Conservation (phyloP, 768 basidiomycete genomes). For the Suillus variegatus region DNA sequence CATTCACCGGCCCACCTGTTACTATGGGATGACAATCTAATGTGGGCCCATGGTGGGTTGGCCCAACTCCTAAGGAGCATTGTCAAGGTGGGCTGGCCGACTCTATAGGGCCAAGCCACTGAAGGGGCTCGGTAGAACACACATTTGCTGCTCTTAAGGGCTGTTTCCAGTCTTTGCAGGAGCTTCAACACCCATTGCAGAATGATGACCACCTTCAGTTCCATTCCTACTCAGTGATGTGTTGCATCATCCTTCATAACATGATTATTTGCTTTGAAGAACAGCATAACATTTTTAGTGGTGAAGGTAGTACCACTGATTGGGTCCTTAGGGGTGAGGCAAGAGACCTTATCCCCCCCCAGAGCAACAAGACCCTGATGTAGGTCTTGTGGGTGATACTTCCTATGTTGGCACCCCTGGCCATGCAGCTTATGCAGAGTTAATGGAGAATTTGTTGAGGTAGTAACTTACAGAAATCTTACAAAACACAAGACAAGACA, state of each 20-base stretch:
- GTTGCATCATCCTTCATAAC: conserved; percentile 8
- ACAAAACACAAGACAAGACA: background rate
- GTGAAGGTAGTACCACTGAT: background rate
- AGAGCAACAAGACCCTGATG: background rate
- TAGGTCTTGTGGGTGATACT: background rate
- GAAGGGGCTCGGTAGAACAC: conserved; percentile 1
- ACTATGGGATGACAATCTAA: background rate
- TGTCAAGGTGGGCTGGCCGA: no score
- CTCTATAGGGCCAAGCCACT: no score
- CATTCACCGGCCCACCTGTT: background rate
- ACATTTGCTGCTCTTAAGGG: conserved; percentile 9
- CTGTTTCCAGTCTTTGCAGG: conserved; percentile 1
- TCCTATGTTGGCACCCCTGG: background rate
- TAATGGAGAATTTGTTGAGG: background rate
- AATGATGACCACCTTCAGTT: background rate
- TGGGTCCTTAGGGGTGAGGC: background rate
- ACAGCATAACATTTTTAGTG: background rate
- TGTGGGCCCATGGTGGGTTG: background rate
- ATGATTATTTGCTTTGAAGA: conserved; percentile 1
- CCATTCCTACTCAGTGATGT: background rate
- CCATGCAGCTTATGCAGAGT: background rate
- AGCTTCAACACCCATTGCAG: background rate
- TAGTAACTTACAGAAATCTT: background rate
- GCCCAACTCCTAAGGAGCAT: no score
- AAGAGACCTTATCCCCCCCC: background rate